These are phyloP conservation scores for Colletotrichum sp. DNA, from an alignment of 2,329 filamentous ascomycete genomes.

Conservation along the genomic window DNA sequence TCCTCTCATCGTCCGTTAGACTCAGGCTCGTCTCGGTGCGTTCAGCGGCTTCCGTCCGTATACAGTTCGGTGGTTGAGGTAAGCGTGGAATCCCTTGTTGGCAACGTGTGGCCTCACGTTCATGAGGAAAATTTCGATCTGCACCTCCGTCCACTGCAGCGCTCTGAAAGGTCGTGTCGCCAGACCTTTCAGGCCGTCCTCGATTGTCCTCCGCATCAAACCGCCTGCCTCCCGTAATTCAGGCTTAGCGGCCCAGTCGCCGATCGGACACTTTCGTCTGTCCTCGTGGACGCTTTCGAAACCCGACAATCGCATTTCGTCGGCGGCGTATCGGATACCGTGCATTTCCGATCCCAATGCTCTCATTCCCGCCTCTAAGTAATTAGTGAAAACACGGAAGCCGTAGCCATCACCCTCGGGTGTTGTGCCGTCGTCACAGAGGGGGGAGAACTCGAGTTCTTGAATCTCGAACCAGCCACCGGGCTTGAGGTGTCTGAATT, in stretches of 20 bases:
- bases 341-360: slow-evolving; percentile 47
- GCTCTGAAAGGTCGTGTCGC: slow-evolving; percentile 41
- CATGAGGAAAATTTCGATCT: slow-evolving; percentile 49
- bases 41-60: slow-evolving; percentile 41
- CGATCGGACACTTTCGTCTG: slow-evolving; percentile 52
- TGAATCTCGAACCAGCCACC: slow-evolving; percentile 57
- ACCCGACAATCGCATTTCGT: slow-evolving; percentile 42
- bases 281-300: slow-evolving; percentile 46
- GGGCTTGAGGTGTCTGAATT: slow-evolving; percentile 51
- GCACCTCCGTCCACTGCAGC: slow-evolving; percentile 42
- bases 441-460: slow-evolving; percentile 46
- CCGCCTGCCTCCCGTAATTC: slow-evolving; percentile 43
- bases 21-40: not conserved
- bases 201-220: slow-evolving; percentile 46
- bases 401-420: slow-evolving; percentile 45
- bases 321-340: slow-evolving; percentile 39
- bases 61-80: slow-evolving; percentile 44
- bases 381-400: slow-evolving; percentile 49
- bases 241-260: slow-evolving; percentile 49
- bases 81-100: slow-evolving; percentile 39
- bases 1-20: not conserved
- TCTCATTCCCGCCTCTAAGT: slow-evolving; percentile 43
- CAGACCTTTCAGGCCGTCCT: slow-evolving; percentile 44
- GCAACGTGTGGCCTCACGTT: slow-evolving; percentile 44
- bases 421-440: slow-evolving; percentile 50